Percentiles rank a stretch among this genome's conserved stretches.
Evolutionary conservation across 129 eudicot species (phyloP).

Genomic region (Tagetes patula): DNA sequence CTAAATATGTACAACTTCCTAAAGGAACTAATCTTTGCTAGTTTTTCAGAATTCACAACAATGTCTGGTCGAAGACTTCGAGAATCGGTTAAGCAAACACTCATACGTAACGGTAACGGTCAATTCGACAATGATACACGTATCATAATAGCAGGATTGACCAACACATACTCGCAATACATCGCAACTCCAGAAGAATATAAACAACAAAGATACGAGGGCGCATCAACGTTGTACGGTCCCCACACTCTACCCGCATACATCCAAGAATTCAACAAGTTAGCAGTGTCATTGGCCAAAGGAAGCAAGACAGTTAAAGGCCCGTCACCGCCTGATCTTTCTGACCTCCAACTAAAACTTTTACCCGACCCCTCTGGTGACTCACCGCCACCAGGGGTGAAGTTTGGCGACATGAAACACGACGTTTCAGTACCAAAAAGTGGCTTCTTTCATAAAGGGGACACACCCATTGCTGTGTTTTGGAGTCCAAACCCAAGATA

Average conservation of each 20-base stretch:
- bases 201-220: slow-evolving; percentile 69
- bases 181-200: slow-evolving; percentile 58
- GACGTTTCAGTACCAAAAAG: slow-evolving; percentile 41
- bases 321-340: slow-evolving; percentile 59
- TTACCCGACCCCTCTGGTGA: slow-evolving; percentile 50
- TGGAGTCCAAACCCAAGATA: slow-evolving; percentile 71
- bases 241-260: slow-evolving; percentile 66
- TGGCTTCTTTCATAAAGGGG: slow-evolving; percentile 43
- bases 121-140: slow-evolving; percentile 47
- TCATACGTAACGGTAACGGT: slow-evolving; percentile 45
- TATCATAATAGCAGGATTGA: slow-evolving; percentile 59
- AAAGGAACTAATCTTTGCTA: not conserved
- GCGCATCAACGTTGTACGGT: slow-evolving; percentile 70
- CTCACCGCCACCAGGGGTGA: slow-evolving; percentile 57
- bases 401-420: slow-evolving; percentile 55
- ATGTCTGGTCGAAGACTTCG: slow-evolving; percentile 74
- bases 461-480: slow-evolving; percentile 46
- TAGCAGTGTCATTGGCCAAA: slow-evolving; percentile 54
- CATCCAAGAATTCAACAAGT: slow-evolving; percentile 72
- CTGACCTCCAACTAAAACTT: slow-evolving; percentile 38
- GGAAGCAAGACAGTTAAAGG: slow-evolving; percentile 34
- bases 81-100: slow-evolving; percentile 59
- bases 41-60: slow-evolving; percentile 59
- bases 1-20: not conserved
- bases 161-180: slow-evolving; percentile 68